Evolutionary conservation across 2,329 filamentous ascomycete species (phyloP), one percentile per base, ranked within the genome.

Genomic region (Aspergillus awamori): DNA sequence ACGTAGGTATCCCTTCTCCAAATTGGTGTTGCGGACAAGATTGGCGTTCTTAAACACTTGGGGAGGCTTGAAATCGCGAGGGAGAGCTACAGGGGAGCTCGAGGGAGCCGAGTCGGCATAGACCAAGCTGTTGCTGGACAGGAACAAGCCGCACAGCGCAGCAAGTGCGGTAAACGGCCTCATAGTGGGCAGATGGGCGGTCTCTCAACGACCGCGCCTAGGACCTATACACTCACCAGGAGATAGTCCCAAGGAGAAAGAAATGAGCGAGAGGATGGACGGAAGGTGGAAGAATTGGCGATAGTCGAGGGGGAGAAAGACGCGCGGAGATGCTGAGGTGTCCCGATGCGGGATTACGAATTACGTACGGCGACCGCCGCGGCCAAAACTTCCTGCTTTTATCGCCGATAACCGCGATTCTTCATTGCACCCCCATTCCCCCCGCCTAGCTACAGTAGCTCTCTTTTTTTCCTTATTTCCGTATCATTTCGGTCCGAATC

Each of bases 31-130:
- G 71, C 95, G 91, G 55, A 98, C 90, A 30, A 98, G 80, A 76
- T 99, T 98, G 78, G 85, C 85, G 79, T 99, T 97, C 81, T 93
- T 92, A 82, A 97, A 99, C 68, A 93, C 91, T 75, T 92, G 91
- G 13, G 93, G 90, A 57, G 94, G 93, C 77, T 86, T 89, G 82
- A 97, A 97, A 63, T 77, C 72, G 62, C 70, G 69, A 45, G 76
- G 74, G 24, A 81, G 72, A 60, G 75, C 67, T 58, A 75, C 70
- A 65, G 74, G 73, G 58, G 71, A 66, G 57, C 70, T 68, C 47
- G 65, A 68, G 49, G 67, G 28, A 7, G 63, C 75, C 59, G 71
- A 62, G 43, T 74, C 69, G 64, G 73, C 73, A 65, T 68, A 71
- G 70, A 74, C 69, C 60, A 72, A 63, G 63, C 61, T 65, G 67